These are phyloP conservation scores for Termitomyces sp. DNA, from an alignment of 768 basidiomycete genomes.

Conservation along the genomic window DNA sequence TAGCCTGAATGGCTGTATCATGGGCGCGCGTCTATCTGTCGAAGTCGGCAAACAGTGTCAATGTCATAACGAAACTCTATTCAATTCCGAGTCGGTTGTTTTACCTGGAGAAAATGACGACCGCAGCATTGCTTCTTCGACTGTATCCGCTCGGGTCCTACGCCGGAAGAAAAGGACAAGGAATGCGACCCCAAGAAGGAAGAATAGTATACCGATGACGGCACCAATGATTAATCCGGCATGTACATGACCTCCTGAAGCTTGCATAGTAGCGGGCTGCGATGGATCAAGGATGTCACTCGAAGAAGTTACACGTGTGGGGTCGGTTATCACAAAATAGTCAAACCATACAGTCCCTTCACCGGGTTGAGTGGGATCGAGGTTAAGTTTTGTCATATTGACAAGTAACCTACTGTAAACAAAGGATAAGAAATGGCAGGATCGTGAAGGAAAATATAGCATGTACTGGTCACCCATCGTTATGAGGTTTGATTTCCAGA, in stretches of 20 bases:
- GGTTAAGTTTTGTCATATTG: constrained; percentile 31
- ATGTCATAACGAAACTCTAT: background rate
- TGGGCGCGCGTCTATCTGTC: background rate
- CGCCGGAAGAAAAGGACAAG: constrained; percentile 22
- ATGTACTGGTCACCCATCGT: constrained; percentile 28
- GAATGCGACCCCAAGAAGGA: constrained; percentile 13
- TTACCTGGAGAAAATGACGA: background rate
- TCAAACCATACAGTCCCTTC: constrained; percentile 44
- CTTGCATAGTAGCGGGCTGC: background rate
- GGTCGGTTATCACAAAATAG: constrained; percentile 30
- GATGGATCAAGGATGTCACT: constrained; percentile 9
- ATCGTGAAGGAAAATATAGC: background rate
- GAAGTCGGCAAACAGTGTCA: background rate
- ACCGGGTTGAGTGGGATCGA: constrained; percentile 10
- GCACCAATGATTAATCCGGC: constrained; percentile 28
- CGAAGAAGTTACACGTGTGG: constrained; percentile 14
- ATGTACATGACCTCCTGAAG: background rate
- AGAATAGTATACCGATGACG: constrained; percentile 22
- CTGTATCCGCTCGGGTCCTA: constrained; percentile 4
- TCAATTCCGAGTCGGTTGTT: too few relatives aligned
- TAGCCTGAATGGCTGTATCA: constrained; percentile 10
- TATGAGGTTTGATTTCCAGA: constrained; percentile 30
- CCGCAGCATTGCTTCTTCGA: background rate
- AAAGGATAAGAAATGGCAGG: background rate
- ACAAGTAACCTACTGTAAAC: constrained; percentile 27